Evolutionary conservation across 805 yeast genomes (phyloP), one percentile per base, ranked within the genome.

Genomic region (Zygosaccharomyces bisporus): DNA sequence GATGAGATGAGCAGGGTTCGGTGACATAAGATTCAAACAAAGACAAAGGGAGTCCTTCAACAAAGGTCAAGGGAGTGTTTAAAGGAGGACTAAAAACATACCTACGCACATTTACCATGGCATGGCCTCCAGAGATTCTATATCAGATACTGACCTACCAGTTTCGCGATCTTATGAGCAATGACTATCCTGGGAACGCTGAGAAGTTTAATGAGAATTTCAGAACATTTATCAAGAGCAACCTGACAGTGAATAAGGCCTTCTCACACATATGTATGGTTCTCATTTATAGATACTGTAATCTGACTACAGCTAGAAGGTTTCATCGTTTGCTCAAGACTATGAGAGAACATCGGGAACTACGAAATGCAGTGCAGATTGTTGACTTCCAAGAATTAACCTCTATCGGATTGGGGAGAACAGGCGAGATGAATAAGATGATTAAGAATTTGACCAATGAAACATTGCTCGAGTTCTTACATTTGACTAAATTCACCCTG

Each of bases 381-480:
- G 75, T 90, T 54, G 96, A 89, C 67, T 90, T 89, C 56, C 85
- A 86, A 57, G 91, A 86, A 54, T 83, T 89, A 64, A 88, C 96
- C 1, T 82, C 91, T 0, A 81, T 90, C 39, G 96, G 96, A 0
- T 72, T 89, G 38, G 96, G 96, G 2, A 72, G 96, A 51, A 85
- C 96, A 0, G 87, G 86, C 8, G 76, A 83, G 54, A 89, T 89
- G 95, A 90, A 86, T 66, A 82, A 79, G 63, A 95, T 86, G 64
- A 89, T 89, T 54, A 95, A 89, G 64, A 86, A 86, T 86, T 87
- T 89, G 32, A 89, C 96, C 0, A 72, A 82, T 32, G 68, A 70
- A 20, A 89, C 96, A 2, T 79, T 89, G 18, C 63, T 76, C 36
- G 70, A 77, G 17, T 86, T 87, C 45, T 69, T 89, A 21, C 58